Evolutionary conservation across 2,329 filamentous ascomycete genomes (phyloP), one percentile per base, ranked within the genome.

Genomic region (Colletotrichum sp.): DNA sequence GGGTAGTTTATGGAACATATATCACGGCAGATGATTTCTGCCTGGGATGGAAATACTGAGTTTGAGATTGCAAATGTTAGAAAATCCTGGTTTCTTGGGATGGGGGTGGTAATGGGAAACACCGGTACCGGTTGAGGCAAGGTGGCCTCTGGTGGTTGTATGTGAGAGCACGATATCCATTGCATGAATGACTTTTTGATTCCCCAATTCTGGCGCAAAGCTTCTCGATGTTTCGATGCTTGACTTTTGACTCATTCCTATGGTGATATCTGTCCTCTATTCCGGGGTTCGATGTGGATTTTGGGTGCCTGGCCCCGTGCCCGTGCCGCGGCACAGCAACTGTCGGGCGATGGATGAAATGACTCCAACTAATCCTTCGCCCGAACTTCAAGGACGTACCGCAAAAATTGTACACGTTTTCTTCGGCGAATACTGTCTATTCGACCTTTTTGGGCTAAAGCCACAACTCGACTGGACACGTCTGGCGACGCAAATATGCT

Each of bases 141-240:
- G 30, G 65, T 61, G 71, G 48, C 66, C 52, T 67, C 52, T 26
- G n/a, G 1, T 26, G 74, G 26, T 39, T 65, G 52, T 66, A 61
- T 61, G 52, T 30, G 32, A 70, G 48, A 60, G 55, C 55, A 60
- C 18, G 55, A 52, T 67, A 69, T 67, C 60, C 65, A 32, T 61
- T 55, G 48, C 57, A 34, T 24, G 39, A 52, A 59, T 69, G 65
- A 43, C 26, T 26, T 26, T 64, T 65, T 32, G 26, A 59, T 26
- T 60, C 10, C 16, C 28, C 8, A 9, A 12, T 3, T n/a, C 6
- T 21, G 15, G 12, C 21, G 6, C 15, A 2, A 15, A 6, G 15
- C 9, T 36, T 32, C 18, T 32, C 1, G 26, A 34, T 10, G 26
- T 30, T 10, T 6, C 65, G 5, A 3, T 48, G 6, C 7, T 28